phyloP scores from a whole-genome alignment of 2,329 filamentous ascomycete species.

The Aureobasidium sp. region DNA sequence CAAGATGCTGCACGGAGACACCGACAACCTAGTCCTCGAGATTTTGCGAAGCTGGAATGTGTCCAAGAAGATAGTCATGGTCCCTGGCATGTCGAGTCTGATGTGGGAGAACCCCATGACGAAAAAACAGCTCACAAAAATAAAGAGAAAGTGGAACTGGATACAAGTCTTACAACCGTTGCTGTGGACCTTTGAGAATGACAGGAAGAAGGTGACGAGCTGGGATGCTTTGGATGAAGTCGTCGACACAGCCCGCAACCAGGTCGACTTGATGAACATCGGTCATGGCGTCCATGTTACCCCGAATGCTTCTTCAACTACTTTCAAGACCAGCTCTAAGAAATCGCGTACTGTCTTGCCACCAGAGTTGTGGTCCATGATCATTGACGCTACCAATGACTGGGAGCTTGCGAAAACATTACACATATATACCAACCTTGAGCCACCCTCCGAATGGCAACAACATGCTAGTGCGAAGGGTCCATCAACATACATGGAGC shows the following conservation, averaged over 20 bases:
- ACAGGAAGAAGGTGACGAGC: conserved; percentile 43
- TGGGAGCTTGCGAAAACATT: conserved; percentile 85
- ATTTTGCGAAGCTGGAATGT: conserved; percentile 81
- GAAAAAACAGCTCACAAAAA: conserved; percentile 77
- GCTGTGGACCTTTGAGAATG: conserved; percentile 68
- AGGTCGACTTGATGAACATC: conserved; percentile 66
- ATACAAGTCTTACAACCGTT: conserved; percentile 73
- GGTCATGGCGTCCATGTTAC: conserved; percentile 59
- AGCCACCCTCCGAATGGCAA: conserved; percentile 67
- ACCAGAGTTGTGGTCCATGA: conserved; percentile 81
- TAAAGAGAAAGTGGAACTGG: conserved; percentile 80
- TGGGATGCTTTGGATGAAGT: conserved; percentile 61
- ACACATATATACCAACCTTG: conserved; percentile 70
- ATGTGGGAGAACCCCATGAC: conserved; percentile 91
- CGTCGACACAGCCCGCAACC: conserved; percentile 68
- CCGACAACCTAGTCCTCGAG: conserved; percentile 72
- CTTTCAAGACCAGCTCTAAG: conserved; percentile 23
- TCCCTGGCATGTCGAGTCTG: conserved; percentile 80
- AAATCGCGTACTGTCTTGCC: conserved; percentile 49
- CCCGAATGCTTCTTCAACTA: conserved; percentile 22
- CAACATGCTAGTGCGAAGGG: conserved; percentile 56
- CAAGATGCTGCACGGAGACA: conserved; percentile 79
- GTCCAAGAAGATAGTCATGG: conserved; percentile 74
- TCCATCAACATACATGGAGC: conserved; percentile 64
- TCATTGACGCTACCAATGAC: conserved; percentile 76